Base-by-base conservation (phyloP, 2,329 filamentous ascomycete species). In the Nemania sp. region DNA sequence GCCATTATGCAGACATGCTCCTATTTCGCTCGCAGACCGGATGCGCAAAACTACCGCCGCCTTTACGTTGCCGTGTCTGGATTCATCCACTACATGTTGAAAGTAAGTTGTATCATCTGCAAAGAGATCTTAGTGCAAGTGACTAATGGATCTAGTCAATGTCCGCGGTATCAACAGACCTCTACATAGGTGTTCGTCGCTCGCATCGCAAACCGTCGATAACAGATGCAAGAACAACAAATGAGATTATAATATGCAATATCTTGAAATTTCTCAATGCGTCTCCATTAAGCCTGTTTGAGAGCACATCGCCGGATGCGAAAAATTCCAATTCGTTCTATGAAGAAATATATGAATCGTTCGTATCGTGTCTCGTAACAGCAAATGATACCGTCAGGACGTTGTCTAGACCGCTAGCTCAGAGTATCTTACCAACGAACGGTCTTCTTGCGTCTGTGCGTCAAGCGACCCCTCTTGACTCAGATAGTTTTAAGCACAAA, bases 1-100 rank as follows among this genome's bases (percentile, higher is more conserved):
- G 87, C 89, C 8, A 83, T 88, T 27, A 84, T 91, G 24, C 87
- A 89, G 75, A 87, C 86, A 11, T 90, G 89, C 72, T 85, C 86
- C 43, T 87, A 90, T 75, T 89, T 91, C 78, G 87, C 88, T 8
- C 82, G 84, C 58, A 82, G 87, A 66, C 78, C 81, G 4, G 81
- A 86, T 69, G 76, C 83, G 11, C 77, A 82, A 10, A 80, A 82
- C 55, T 90, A 88, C 70, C 79, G 82, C 45, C 82, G 82, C n/a
- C 78, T 92, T 2, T 90, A 89, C 74, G 77, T 80, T 5, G 83
- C 83, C 26, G 84, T 85, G 3, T 83, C 87, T 4, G 84, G 85
- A 0, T 90, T 89, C 67, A 85, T 90, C 75, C 85, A 85, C 67
- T 77, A 77, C 18, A 86, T 89, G 73, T 73, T 91, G 15, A 85